Base-by-base conservation (phyloP, 345 rosid genomes). In the Alliaria petiolata region DNA sequence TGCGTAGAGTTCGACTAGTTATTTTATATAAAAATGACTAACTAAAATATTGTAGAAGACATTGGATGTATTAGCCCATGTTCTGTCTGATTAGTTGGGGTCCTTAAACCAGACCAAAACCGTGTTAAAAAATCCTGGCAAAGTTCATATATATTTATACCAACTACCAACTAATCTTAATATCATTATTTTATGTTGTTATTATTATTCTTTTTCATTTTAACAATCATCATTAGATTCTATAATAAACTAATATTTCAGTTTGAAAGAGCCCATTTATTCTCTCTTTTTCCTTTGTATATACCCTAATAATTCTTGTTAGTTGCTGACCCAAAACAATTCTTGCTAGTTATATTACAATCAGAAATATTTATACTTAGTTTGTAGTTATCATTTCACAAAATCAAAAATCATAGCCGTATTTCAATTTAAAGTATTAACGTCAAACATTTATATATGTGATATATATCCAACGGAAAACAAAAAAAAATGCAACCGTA, bases 81-180 rank as follows among this genome's bases (percentile, higher is more conserved):
- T 74, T 74, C 72, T 74, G 72, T 65, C 78, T 9, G 50, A 65
- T 58, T 74, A 74, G 78, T 30, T 65, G 78, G 67, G 1, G 35
- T 50, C 54, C 65, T 38, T 65, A 49, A 74, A 65, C 72, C 72
- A 66, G 65, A 74, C 72, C 54, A 47, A 74, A 74, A 74, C 72
- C 77, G 77, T 57, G 77, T 65, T 31, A 36, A 65, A 64, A 44
- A 44, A 54, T 63, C 59, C 71, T 65, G 66, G 66, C 77, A 65
- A 47, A 55, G 11, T 46, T 46, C 51, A 56, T 65, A 40, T 36
- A 50, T 46, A 38, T 65, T 38, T 56, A 47, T 65, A 73, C 53
- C 77, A 65, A 73, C 77, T 57, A 73, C 72, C 66, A 57, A 73
- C 59, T 47, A 26, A 30, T 49, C 55, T 44, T 64, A 30, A 28